A percentile compares a stretch with the other conserved stretches of the same genome.
phyloP scores from a whole-genome alignment of 768 basidiomycete genomes.

The Rhodotorula taiwanensis region DNA sequence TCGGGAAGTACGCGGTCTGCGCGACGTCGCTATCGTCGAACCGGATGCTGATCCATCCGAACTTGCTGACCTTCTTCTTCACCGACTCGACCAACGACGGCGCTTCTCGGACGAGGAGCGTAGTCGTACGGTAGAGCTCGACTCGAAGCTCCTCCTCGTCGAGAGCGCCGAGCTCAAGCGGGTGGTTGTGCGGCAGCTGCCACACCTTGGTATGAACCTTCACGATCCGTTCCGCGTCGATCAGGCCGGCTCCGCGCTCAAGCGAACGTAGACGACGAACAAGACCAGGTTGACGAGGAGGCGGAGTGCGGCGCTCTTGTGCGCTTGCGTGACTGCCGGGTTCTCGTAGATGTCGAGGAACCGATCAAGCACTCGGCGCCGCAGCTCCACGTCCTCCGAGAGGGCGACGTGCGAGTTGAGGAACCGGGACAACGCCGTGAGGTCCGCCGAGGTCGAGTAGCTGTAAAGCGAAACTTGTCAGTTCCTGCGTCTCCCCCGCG shows the following conservation, averaged over 20 bases:
- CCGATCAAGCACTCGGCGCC: constrained; percentile 72
- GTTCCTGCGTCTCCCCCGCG: too few species aligned
- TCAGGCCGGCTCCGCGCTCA: constrained; percentile 53
- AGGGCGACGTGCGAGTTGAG: constrained; percentile 78
- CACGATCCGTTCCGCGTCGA: constrained; percentile 65
- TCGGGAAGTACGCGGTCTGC: constrained; percentile 81
- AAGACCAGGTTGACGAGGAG: constrained; percentile 81
- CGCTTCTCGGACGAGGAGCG: constrained; percentile 77
- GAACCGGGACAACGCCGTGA: constrained; percentile 70
- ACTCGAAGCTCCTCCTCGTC: constrained; percentile 81
- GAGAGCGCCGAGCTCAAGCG: constrained; percentile 36
- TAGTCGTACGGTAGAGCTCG: constrained; percentile 82
- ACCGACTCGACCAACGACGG: constrained; percentile 68
- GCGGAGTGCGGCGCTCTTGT: constrained; percentile 62
- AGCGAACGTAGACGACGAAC: constrained; percentile 61
- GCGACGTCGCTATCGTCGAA: constrained; percentile 83
- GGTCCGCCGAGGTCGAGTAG: constrained; percentile 71
- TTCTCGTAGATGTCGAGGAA: constrained; percentile 77
- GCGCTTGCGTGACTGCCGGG: constrained; percentile 56
- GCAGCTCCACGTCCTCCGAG: constrained; percentile 57
- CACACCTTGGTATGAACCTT: constrained; percentile 72
- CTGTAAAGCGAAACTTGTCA: too few species aligned
- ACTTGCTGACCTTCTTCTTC: constrained; percentile 86
- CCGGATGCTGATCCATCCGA: constrained; percentile 77
- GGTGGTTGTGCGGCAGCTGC: constrained; percentile 62